These are phyloP conservation scores for Lyophyllum semitale DNA, from an alignment of 768 basidiomycete species.

Conservation along the genomic window DNA sequence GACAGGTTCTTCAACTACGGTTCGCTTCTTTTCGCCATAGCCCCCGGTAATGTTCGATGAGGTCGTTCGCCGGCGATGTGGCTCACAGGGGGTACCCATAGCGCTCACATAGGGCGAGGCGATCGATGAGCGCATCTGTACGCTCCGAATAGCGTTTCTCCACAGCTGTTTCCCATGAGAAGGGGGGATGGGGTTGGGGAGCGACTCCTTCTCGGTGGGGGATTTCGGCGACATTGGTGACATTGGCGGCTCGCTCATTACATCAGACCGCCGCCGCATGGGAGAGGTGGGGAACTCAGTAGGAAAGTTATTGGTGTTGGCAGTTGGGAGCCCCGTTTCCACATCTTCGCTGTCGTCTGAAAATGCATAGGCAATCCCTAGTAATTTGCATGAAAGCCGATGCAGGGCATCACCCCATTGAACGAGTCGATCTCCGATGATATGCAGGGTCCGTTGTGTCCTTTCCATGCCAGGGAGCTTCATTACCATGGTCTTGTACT, in stretches of 20 bases:
- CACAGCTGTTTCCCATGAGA: conserved; percentile 42
- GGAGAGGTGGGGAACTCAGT: conserved; percentile 3
- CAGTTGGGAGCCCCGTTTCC: conserved; percentile 29
- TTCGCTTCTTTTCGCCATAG: conserved; percentile 26
- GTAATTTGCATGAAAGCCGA: conserved; percentile 24
- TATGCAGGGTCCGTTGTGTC: conserved; percentile 13
- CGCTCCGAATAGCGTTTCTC: conserved; percentile 43
- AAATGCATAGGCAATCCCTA: conserved; percentile 23
- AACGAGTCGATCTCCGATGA: conserved; percentile 16
- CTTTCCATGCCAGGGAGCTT: conserved; percentile 28
- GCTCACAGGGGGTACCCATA: conserved; percentile 17
- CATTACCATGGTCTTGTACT: conserved; percentile 40
- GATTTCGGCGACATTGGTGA: conserved; percentile 14
- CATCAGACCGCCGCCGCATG: conserved; percentile 23
- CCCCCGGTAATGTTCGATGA: conserved; percentile 26
- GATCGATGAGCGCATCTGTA: conserved; percentile 40
- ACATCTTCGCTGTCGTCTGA: conserved; percentile 26
- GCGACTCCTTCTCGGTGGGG: conserved; percentile 22
- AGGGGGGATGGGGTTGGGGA: conserved; percentile 15
- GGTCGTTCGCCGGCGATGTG: conserved; percentile 37
- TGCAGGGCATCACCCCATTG: conserved; percentile 17
- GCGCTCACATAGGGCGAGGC: conserved; percentile 16
- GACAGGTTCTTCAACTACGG: conserved; percentile 31
- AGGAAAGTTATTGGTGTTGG: conserved; percentile 14
- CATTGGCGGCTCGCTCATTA: conserved; percentile 17